Evolutionary conservation across 2,329 filamentous ascomycete genomes (phyloP), one percentile per base, ranked within the genome.

Genomic region (Ophiognomonia clavigignenti-juglandacearum): DNA sequence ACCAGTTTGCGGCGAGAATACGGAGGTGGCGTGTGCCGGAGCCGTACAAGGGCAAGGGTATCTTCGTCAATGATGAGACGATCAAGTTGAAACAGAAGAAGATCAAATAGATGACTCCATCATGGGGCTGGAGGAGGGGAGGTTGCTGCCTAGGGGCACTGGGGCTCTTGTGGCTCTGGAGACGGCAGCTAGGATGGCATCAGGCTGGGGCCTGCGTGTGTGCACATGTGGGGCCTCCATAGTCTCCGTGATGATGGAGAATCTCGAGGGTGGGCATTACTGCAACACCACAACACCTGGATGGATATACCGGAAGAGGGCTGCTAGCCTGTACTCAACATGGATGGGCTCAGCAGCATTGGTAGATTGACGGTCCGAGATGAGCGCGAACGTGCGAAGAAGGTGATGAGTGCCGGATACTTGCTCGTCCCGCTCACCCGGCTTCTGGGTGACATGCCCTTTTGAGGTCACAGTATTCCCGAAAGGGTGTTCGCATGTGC

Each of bases 1-100:
- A 90, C 77, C 83, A 86, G 49, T 96, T 97, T 67, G 93, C 93
- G 16, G 93, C 93, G 1, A 75, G 84, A 58, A 95, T 98, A 57
- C 78, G 89, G 58, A 79, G 75, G 68, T 97, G 92, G 92, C 84
- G 93, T 63, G 80, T 79, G 55, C 93, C 93, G 24, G 93, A 98
- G 72, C 93, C 93, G 55, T 98, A 98, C 71, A 98, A 98, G 81
- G 93, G 93, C 57, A 97, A 98, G 82, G 93, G 93, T 59, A 95
- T 98, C 59, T 98, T 97, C 65, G 85, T 98, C 59, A 95, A 97
- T 62, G 89, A 91, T 54, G 90, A 98, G 77, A 96, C 90, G 24
- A 96, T 98, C 72, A 95, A 86, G 78, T 68, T 98, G 69, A 98
- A 98, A 84, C 86, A 88, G 61, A 98, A 96, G 85, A 93, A 92